Evolutionary conservation across 495 filamentous ascomycete genomes (phyloP).

Genomic region (Xylaria nigripes): DNA sequence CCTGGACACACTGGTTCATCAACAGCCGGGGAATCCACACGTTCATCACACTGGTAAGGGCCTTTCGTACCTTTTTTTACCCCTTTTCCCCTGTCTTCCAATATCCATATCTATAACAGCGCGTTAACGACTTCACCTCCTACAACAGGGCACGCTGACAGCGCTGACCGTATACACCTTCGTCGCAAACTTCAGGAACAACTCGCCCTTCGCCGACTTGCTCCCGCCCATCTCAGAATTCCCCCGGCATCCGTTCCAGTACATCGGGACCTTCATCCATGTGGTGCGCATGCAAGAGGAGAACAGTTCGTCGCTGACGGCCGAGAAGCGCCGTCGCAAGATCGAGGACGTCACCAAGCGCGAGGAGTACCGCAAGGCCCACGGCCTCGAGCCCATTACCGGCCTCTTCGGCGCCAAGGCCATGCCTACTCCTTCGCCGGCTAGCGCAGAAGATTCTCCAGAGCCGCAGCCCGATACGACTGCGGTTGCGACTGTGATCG

Average conservation of each 20-base stretch:
- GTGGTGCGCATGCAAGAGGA: conserved; percentile 64
- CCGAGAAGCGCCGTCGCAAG: conserved; percentile 55
- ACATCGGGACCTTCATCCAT: conserved; percentile 47
- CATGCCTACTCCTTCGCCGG: background rate
- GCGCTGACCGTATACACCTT: conserved; percentile 60
- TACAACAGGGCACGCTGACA: conserved; percentile 54
- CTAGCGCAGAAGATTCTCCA: conserved; percentile 1
- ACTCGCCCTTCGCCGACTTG: conserved; percentile 63
- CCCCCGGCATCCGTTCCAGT: conserved; percentile 55
- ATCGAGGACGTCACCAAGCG: conserved; percentile 77
- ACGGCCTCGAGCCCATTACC: conserved; percentile 60
- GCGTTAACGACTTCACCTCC: background rate
- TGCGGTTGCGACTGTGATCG: background rate
- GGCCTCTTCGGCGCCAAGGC: conserved; percentile 21
- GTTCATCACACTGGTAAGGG: conserved; percentile 70
- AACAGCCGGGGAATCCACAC: conserved; percentile 64
- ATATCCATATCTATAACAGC: background rate
- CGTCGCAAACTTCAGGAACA: conserved; percentile 58
- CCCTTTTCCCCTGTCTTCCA: background rate
- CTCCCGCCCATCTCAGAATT: conserved; percentile 55
- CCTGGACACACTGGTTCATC: conserved; percentile 67
- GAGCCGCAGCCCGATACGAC: conserved; percentile 1
- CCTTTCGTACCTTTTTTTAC: background rate
- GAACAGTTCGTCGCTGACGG: conserved; percentile 51
- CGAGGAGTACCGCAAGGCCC: conserved; percentile 67